phyloP scores from a whole-genome alignment of 345 rosid genomes.

The Rhodamnia argentea region DNA sequence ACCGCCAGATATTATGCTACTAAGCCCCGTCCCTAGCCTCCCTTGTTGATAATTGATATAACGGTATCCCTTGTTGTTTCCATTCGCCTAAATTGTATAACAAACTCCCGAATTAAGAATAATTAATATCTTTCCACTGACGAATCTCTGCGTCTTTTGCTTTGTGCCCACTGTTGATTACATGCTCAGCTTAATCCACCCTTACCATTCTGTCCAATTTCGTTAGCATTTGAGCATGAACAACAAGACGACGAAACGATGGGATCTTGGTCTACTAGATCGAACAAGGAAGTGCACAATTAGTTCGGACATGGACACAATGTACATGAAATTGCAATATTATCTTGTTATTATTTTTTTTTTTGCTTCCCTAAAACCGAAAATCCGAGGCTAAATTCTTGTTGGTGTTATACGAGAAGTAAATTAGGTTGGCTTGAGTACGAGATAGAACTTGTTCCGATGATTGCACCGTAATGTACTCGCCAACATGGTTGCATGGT shows the following conservation, averaged over 20 bases:
- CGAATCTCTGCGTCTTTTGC: background rate
- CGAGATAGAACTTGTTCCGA: background rate
- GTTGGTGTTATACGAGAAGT: background rate
- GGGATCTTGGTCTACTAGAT: background rate
- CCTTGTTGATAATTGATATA: background rate
- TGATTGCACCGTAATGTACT: background rate
- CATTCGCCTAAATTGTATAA: background rate
- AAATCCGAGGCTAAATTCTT: background rate
- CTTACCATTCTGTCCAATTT: background rate
- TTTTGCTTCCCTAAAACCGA: background rate
- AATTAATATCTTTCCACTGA: background rate
- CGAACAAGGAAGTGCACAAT: background rate
- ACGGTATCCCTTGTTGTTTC: background rate
- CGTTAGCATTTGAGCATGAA: background rate
- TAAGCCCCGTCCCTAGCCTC: background rate
- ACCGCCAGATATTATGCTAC: background rate
- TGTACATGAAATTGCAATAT: background rate
- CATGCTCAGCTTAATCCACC: background rate
- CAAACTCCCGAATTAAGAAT: background rate
- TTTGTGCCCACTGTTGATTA: background rate
- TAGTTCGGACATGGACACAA: background rate
- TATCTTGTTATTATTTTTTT: background rate
- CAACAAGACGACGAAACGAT: background rate
- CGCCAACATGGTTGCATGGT: background rate
- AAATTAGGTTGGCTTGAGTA: background rate